Conservation (phyloP, 2,329 filamentous ascomycete genomes). For the Periconia sp. region DNA sequence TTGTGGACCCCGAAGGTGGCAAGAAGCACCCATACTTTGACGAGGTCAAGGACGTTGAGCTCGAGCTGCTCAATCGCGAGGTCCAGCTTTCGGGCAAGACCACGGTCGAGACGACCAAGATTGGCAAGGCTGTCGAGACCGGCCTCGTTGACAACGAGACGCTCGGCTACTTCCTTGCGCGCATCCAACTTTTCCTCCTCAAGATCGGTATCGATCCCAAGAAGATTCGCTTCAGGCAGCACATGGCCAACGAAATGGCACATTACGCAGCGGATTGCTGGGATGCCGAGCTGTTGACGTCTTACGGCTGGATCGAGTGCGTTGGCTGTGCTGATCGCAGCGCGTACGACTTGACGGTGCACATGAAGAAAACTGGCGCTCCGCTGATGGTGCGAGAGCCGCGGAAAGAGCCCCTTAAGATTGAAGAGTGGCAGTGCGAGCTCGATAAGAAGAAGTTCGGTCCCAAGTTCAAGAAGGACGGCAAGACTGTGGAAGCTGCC, state of each 20-base stretch:
- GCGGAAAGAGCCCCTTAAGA: conserved; percentile 72
- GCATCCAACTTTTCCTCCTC: conserved; percentile 87
- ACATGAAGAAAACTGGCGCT: conserved; percentile 88
- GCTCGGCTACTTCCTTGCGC: conserved; percentile 92
- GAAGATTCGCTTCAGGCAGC: conserved; percentile 95
- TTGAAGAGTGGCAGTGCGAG: conserved; percentile 87
- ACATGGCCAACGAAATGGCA: conserved; percentile 89
- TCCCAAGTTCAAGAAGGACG: conserved; percentile 88
- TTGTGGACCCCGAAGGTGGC: conserved; percentile 88
- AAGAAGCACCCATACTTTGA: conserved; percentile 92
- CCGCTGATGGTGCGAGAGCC: conserved; percentile 83
- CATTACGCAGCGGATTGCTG: conserved; percentile 98
- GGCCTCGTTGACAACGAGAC: conserved; percentile 95
- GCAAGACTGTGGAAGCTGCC: conserved; percentile 79
- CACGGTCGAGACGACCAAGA: conserved; percentile 68
- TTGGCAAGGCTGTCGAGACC: conserved; percentile 82
- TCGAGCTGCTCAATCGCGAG: conserved; percentile 80
- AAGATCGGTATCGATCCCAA: conserved; percentile 83
- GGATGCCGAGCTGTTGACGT: conserved; percentile 92
- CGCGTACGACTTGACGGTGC: conserved; percentile 90
- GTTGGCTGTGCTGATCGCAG: conserved; percentile 95
- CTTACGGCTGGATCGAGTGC: conserved; percentile 97
- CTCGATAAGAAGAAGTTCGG: conserved; percentile 96
- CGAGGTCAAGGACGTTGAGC: conserved; percentile 80
- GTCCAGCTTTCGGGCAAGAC: conserved; percentile 88